These are phyloP conservation scores for Nepenthes gracilis DNA, from an alignment of 148 eudicot genomes.

Conservation along the genomic window DNA sequence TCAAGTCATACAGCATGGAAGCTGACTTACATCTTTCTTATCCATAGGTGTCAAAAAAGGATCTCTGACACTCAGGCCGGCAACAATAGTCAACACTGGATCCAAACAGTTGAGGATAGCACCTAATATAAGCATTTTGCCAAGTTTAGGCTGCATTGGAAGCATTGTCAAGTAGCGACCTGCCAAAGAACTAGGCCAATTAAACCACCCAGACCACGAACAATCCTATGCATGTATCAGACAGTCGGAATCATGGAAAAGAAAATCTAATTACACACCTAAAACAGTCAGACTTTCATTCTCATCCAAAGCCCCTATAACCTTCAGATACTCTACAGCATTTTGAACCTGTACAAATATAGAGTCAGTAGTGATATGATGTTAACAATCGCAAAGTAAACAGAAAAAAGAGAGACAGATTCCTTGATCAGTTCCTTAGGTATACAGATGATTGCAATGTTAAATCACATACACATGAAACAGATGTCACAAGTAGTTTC, in stretches of 20 bases:
- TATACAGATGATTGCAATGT: too few relatives aligned
- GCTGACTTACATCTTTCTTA: conserved; percentile 82
- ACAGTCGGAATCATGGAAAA: background rate
- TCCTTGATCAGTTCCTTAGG: background rate
- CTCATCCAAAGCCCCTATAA: conserved; percentile 93
- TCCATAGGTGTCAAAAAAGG: conserved; percentile 93
- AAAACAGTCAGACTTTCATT: conserved; percentile 57
- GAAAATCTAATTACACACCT: conserved; percentile 3
- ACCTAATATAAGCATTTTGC: conserved; percentile 92
- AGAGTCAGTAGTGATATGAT: background rate
- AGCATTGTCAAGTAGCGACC: conserved; percentile 82
- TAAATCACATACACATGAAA: background rate
- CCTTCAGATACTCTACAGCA: conserved; percentile 84
- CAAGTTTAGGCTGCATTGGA: conserved; percentile 97
- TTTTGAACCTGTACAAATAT: conserved; percentile 68
- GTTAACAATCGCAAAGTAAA: background rate
- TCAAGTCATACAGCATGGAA: background rate
- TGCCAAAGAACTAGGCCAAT: conserved; percentile 22
- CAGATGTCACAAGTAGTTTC: background rate
- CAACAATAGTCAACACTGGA: conserved; percentile 82
- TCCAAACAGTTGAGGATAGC: conserved; percentile 76
- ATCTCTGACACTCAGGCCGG: conserved; percentile 89
- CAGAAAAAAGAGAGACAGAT: background rate
- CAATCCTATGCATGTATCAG: background rate
- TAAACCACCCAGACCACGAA: background rate